Base-by-base conservation (phyloP, 2,329 filamentous ascomycete species). In the Venturia asperata region DNA sequence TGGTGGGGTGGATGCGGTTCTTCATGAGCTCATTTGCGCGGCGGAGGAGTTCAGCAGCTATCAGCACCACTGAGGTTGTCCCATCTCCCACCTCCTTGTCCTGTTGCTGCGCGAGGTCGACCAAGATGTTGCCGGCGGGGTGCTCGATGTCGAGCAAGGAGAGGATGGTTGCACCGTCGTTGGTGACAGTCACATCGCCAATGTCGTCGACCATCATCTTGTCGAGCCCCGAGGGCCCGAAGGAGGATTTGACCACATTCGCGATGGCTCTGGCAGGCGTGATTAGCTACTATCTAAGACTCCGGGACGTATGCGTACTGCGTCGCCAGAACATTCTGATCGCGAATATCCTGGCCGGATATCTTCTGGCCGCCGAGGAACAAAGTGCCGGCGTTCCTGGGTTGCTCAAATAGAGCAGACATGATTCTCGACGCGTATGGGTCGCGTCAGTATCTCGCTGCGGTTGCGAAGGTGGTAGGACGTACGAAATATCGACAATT, bases 151-250 rank as follows among this genome's bases (percentile, higher is more conserved):
- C 94, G 74, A 99, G 85, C 74, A 99, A 83, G 77, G 87, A 91
- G 70, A 99, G 86, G 73, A 99, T 99, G 42, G 94, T 99, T 65
- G 94, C 94, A 74, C 94, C 94, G 78, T 99, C 94, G 79, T 99
- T 99, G 70, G 94, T 99, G 66, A 99, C 94, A 67, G 94, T 99
- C 67, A 99, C 94, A 81, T 99, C 94, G 74, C 94, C 94, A 77
- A 99, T 97, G 76, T 99, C 94, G 80, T 99, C 94, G 72, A 99
- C 94, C 94, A 99, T 97, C 94, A 99, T 99, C 85, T 99, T 99
- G 77, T 99, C 94, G 70, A 99, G 85, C 61, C 94, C 94, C 68
- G 91, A 96, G 63, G 94, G 94, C 65, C 94, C 94, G 75, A 99
- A 99, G 19, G 94, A 99, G 78, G 91, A 96, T 83, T 96, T 97